Percentiles rank a stretch among this genome's conserved stretches.
phyloP scores from a whole-genome alignment of 1,284 basidiomycete genomes.

The Naganishia sp. region DNA sequence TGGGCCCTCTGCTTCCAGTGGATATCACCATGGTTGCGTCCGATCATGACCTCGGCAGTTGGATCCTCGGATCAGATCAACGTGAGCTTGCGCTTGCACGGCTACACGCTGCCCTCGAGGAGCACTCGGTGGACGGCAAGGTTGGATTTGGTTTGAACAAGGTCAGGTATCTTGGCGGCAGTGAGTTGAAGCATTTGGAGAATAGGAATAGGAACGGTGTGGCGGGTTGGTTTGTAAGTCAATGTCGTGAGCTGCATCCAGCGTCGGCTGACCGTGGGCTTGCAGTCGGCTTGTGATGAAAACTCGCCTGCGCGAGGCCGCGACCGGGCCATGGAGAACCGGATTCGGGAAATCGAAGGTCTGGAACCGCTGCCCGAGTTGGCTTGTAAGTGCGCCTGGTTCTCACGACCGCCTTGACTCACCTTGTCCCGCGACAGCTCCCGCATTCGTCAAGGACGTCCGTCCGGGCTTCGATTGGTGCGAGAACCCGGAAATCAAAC shows the following conservation, averaged over 20 bases:
- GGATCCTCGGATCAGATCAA: slow-evolving; percentile 45
- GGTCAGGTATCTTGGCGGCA: slow-evolving; percentile 40
- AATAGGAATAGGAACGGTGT: slow-evolving; percentile 38
- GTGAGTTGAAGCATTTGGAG: slow-evolving; percentile 43
- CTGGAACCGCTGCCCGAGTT: slow-evolving; percentile 30
- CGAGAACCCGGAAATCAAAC: slow-evolving; percentile 42
- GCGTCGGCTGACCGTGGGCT: not conserved
- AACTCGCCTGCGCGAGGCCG: slow-evolving; percentile 32
- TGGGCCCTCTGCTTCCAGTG: slow-evolving; percentile 42
- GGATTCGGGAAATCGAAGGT: slow-evolving; percentile 32
- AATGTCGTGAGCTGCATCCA: not conserved
- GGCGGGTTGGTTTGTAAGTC: slow-evolving; percentile 37
- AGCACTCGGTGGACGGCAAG: slow-evolving; percentile 14
- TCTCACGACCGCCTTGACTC: not conserved
- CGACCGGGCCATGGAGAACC: slow-evolving; percentile 30
- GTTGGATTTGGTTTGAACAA: slow-evolving; percentile 33
- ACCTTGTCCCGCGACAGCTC: slow-evolving; percentile 35
- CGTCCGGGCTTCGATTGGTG: slow-evolving; percentile 44
- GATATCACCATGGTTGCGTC: slow-evolving; percentile 45
- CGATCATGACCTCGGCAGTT: slow-evolving; percentile 51
- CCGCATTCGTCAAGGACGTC: slow-evolving; percentile 47
- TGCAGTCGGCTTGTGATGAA: slow-evolving; percentile 34
- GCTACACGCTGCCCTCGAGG: slow-evolving; percentile 33
- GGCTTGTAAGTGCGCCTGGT: slow-evolving; percentile 18
- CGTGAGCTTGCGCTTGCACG: slow-evolving; percentile 37